Conservation (phyloP, 768 basidiomycete genomes). For the Sistotremastrum suecicum region DNA sequence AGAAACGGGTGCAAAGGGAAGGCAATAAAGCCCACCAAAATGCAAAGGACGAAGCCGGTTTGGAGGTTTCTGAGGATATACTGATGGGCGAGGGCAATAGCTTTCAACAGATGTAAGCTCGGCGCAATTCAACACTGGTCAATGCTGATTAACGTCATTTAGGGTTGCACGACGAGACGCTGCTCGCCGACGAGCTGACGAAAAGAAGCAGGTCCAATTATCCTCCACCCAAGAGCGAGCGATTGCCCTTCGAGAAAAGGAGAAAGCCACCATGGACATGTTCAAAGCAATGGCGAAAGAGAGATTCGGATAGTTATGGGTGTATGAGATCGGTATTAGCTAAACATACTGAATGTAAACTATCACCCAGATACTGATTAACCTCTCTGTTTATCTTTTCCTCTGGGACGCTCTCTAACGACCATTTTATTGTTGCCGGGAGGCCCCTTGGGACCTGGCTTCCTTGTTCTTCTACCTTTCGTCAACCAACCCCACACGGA, state of each 20-base stretch:
- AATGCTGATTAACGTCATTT: slow-evolving; percentile 1
- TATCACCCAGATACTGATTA: background rate
- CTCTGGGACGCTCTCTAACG: slow-evolving; percentile 70
- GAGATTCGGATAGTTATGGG: slow-evolving; percentile 49
- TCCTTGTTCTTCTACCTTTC: slow-evolving; percentile 85
- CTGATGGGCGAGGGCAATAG: slow-evolving; percentile 75
- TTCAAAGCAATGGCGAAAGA: slow-evolving; percentile 86
- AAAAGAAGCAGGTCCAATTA: slow-evolving; percentile 42
- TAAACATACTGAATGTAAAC: too few relatives aligned
- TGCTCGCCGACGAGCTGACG: slow-evolving; percentile 45
- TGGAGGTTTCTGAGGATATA: slow-evolving; percentile 66
- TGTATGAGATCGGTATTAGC: too few relatives aligned
- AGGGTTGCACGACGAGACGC: slow-evolving; percentile 70
- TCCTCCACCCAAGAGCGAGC: slow-evolving; percentile 46
- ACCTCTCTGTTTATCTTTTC: slow-evolving; percentile 32
- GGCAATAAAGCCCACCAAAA: slow-evolving; percentile 59
- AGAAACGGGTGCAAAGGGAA: slow-evolving; percentile 64
- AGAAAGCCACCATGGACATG: slow-evolving; percentile 93
- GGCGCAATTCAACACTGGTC: slow-evolving; percentile 11
- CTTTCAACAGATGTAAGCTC: slow-evolving; percentile 58
- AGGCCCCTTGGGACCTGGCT: slow-evolving; percentile 82
- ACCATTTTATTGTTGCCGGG: slow-evolving; percentile 88
- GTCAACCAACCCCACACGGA: slow-evolving; percentile 89
- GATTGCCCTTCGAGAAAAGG: slow-evolving; percentile 55
- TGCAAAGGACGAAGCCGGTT: slow-evolving; percentile 55